Evolutionary conservation across 2,329 filamentous ascomycete species (phyloP).

Genomic region (Aquanectria penicillioides): DNA sequence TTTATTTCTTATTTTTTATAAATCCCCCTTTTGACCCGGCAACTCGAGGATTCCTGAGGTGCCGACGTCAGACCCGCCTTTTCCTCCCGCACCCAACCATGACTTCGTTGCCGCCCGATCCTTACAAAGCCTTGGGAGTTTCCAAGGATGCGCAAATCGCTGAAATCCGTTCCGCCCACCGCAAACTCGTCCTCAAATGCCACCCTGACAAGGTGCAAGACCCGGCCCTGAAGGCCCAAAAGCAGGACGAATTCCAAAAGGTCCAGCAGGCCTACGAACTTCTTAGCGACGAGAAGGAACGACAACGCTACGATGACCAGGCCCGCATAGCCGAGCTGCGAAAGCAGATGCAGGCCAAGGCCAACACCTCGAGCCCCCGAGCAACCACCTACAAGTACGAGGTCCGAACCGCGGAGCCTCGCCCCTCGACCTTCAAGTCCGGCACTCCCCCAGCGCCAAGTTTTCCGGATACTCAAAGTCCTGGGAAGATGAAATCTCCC

Average conservation of each 20-base stretch:
- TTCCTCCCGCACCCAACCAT: constrained; percentile 45
- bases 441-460: constrained; percentile 47
- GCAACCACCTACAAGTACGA: constrained; percentile 55
- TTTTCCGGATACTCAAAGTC: constrained; percentile 48
- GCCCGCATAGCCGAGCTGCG: constrained; percentile 73
- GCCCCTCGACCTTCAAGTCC: constrained; percentile 53
- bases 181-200: constrained; percentile 86
- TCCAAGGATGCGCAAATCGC: constrained; percentile 74
- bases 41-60: constrained; percentile 14
- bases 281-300: constrained; percentile 79
- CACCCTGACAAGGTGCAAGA: constrained; percentile 93
- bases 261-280: constrained; percentile 95
- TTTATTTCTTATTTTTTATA: too few species aligned
- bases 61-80: constrained; percentile 23
- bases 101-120: constrained; percentile 72
- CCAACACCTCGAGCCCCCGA: constrained; percentile 56
- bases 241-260: constrained; percentile 88
- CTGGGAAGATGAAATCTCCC: constrained; percentile 55
- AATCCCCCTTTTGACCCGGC: too few species aligned
- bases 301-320: constrained; percentile 81
- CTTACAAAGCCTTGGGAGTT: constrained; percentile 81
- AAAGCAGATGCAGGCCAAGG: constrained; percentile 59
- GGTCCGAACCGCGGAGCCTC: constrained; percentile 62
- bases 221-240: constrained; percentile 77
- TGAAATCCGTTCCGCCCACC: constrained; percentile 82